Evolutionary conservation across 441 rosid species (phyloP).

Genomic region (Biscutella laevigata): DNA sequence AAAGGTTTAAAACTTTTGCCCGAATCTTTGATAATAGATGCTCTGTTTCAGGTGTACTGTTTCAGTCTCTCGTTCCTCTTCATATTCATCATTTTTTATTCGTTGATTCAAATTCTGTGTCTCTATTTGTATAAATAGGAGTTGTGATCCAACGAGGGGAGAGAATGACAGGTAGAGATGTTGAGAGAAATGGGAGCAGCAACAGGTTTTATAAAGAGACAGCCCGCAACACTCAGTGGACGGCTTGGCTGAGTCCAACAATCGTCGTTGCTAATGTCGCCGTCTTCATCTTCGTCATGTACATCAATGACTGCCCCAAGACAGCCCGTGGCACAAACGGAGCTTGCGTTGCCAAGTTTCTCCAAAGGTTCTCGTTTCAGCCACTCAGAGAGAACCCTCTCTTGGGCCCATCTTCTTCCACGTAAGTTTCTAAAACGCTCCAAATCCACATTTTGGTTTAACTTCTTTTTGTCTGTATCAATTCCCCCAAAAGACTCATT

Average conservation of each 20-base stretch:
- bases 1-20: constrained; percentile 3
- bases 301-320: constrained; percentile 46
- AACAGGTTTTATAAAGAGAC: too few relatives aligned
- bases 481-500: neutral
- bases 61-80: neutral
- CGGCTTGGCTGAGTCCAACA: constrained; percentile 46
- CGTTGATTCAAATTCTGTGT: neutral
- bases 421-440: constrained; percentile 24
- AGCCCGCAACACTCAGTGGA: constrained; percentile 38
- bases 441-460: neutral
- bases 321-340: constrained; percentile 19
- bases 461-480: neutral
- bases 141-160: neutral
- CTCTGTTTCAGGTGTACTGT: constrained; percentile 10
- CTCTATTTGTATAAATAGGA: neutral
- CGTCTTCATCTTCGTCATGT: constrained; percentile 43
- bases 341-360: constrained; percentile 41
- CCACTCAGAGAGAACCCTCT: constrained; percentile 48
- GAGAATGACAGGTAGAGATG: constrained; percentile 33
- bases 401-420: constrained; percentile 49
- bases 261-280: constrained; percentile 42
- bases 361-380: constrained; percentile 53
- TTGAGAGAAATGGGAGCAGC: constrained; percentile 33
- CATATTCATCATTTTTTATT: constrained; percentile 8
- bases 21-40: constrained; percentile 9